phyloP scores from a whole-genome alignment of 768 basidiomycete genomes.

The Pilatotrama ljubarskyi region DNA sequence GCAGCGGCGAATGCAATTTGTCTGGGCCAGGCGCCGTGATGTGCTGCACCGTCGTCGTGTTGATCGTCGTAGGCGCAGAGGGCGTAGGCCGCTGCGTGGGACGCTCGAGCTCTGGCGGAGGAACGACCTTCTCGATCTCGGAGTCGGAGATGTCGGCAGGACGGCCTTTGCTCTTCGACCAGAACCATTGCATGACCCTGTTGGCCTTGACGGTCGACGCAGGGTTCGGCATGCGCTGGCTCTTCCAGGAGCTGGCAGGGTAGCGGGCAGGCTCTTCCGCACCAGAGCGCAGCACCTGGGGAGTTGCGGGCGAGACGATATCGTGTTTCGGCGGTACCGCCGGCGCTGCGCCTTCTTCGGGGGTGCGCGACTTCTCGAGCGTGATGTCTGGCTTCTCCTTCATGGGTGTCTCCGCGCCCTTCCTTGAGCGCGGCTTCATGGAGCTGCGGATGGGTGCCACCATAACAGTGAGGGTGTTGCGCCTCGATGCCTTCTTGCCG shows the following conservation, averaged over 20 bases:
- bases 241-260: conserved; percentile 34
- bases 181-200: conserved; percentile 99
- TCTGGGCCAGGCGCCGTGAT: conserved; percentile 17
- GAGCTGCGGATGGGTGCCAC: conserved; percentile 71
- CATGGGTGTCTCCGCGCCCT: conserved; percentile 30
- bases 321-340: conserved; percentile 24
- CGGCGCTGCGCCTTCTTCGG: conserved; percentile 5
- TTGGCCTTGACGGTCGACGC: conserved; percentile 86
- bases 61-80: conserved; percentile 17
- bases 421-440: conserved; percentile 38
- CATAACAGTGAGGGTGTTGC: conserved; percentile 88
- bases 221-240: conserved; percentile 40
- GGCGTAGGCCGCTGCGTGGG: conserved; percentile 11
- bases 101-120: conserved; percentile 15
- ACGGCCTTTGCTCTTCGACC: conserved; percentile 60
- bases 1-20: conserved; percentile 18
- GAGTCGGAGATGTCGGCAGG: conserved; percentile 32
- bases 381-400: conserved; percentile 35
- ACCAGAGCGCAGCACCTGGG: conserved; percentile 28
- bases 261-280: conserved; percentile 29
- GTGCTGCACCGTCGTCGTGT: conserved; percentile 1
- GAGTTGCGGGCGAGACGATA: conserved; percentile 23
- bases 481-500: conserved; percentile 56
- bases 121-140: conserved; percentile 26
- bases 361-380: conserved; percentile 19